phyloP scores from a whole-genome alignment of 2,329 filamentous ascomycete genomes.

The Colletotrichum chlorophyti region DNA sequence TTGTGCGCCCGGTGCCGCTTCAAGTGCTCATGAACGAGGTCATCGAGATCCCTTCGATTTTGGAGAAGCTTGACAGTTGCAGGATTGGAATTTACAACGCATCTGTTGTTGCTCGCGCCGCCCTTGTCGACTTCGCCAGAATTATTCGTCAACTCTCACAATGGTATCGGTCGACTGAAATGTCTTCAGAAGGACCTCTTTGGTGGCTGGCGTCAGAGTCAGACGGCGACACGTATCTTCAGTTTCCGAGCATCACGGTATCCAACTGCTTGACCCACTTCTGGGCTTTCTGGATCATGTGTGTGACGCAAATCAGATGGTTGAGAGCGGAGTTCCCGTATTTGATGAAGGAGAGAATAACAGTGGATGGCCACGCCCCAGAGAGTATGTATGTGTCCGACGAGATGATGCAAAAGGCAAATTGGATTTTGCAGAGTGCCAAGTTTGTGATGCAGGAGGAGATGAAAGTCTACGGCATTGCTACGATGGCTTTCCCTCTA shows the following conservation, averaged over 20 bases:
- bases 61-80: background rate
- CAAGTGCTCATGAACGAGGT: constrained; percentile 40
- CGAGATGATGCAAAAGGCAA: background rate
- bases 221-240: constrained; percentile 30
- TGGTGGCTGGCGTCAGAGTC: background rate
- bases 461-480: constrained; percentile 46
- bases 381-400: background rate
- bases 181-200: background rate
- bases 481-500: constrained; percentile 42
- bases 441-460: constrained; percentile 45
- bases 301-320: constrained; percentile 36
- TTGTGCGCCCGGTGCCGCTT: constrained; percentile 35
- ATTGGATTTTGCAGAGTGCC: constrained; percentile 34
- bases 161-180: constrained; percentile 12
- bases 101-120: background rate
- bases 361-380: constrained; percentile 16
- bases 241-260: constrained; percentile 42
- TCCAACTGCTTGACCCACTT: constrained; percentile 46
- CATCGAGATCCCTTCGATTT: constrained; percentile 35
- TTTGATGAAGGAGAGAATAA: constrained; percentile 34
- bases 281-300: constrained; percentile 46
- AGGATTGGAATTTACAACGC: background rate
- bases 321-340: constrained; percentile 16
- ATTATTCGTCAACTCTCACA: constrained; percentile 11
- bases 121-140: background rate